Base-by-base conservation (phyloP, 176 grass and related monocot genomes). In the Oryza rufipogon region DNA sequence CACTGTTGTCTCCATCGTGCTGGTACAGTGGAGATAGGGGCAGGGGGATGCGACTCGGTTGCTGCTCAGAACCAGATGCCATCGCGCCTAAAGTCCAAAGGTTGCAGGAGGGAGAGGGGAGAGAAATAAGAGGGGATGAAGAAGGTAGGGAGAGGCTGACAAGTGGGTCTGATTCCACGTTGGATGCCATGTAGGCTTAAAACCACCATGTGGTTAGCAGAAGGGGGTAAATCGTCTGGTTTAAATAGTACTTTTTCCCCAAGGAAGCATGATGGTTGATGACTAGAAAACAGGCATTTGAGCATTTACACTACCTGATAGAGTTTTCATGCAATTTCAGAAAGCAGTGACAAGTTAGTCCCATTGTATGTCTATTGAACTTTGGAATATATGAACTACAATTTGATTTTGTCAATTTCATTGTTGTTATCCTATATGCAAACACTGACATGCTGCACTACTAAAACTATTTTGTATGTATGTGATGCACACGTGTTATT, bases 261-360 rank as follows among this genome's bases (percentile, higher is more conserved):
- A 51, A 70, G 14, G 66, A 75, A 81, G 48, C 39, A 80, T 70
- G 63, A 23, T 46, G 46, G 11, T 2, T 16, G 17, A 63, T 63
- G n/a, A 22, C 58, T 22, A 61, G 19, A 23, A 80, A 49, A 68
- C 46, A 38, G 36, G 11, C 36, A 30, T 23, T n/a, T 44, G 5
- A 38, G 9, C 64, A 76, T 39, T 52, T 41, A 65, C 32, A 48
- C 63, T 20, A 25, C 11, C 45, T 87, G 11, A 28, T 79, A 32
- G 73, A 71, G 2, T 64, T 87, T 38, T 70, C 17, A 52, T 74
- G 66, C 66, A 20, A 61, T 60, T 75, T 90, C 20, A 47, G 26
- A 49, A 7, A 11, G 16, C 46, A 76, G 25, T 11, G 15, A 14
- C 75, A 88, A 45, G 66, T 58, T 79, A 28, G 42, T 80, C 74